Conservation (phyloP, 2,329 filamentous ascomycete species). For the Colletotrichum sp. region DNA sequence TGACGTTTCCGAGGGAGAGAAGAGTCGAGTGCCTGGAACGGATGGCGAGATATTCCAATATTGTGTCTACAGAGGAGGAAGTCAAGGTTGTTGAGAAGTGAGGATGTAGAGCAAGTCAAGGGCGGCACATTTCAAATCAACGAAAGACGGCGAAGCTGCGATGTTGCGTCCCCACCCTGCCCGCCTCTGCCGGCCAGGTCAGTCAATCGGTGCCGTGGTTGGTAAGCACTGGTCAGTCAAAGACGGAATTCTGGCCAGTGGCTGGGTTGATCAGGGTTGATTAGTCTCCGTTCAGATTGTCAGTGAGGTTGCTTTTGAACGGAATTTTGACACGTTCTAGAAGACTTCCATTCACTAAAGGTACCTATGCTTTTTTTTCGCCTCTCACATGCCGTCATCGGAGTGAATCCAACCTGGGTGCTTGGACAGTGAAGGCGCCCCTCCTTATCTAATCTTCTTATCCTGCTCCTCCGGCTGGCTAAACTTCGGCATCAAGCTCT, state of each 20-base stretch:
- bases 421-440: background rate
- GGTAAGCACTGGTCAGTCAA: slow-evolving; percentile 3
- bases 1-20: background rate
- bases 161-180: slow-evolving; percentile 1
- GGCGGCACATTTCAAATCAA: slow-evolving; percentile 11
- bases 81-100: background rate
- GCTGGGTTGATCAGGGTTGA: background rate
- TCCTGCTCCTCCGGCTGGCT: background rate
- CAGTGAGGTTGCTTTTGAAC: background rate
- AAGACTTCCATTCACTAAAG: background rate
- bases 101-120: background rate
- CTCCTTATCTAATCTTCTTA: background rate
- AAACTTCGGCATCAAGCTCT: background rate
- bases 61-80: background rate
- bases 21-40: background rate
- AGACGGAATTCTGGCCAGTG: background rate
- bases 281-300: background rate
- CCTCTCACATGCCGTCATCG: background rate
- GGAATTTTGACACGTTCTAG: background rate
- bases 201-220: background rate
- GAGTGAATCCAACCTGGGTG: background rate
- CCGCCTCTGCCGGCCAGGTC: background rate
- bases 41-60: background rate
- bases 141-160: background rate
- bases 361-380: too few relatives aligned